Evolutionary conservation across 306 rosid genomes (phyloP).

Genomic region (Phaseolus lunatus): DNA sequence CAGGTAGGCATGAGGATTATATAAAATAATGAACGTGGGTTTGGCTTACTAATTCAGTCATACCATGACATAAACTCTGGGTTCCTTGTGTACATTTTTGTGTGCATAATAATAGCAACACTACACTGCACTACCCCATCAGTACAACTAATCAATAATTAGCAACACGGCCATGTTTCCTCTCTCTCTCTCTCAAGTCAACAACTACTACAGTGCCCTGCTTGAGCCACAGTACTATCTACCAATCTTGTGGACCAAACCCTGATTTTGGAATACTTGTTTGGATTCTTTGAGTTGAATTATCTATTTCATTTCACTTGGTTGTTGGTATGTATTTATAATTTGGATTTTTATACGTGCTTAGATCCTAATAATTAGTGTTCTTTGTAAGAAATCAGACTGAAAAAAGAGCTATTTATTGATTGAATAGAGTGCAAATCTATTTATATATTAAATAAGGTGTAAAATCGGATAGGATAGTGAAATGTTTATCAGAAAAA

Average conservation of each 20-base stretch:
- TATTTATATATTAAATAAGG: too few relatives aligned
- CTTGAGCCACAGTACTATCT: neutral
- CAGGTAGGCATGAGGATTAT: too few relatives aligned
- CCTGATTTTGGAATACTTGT: neutral
- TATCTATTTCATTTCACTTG: neutral
- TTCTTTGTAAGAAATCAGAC: neutral
- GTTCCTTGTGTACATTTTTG: conserved; percentile 20
- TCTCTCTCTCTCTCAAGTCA: conserved; percentile 30
- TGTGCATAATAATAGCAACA: neutral
- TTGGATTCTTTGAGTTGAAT: neutral
- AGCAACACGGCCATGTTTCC: neutral
- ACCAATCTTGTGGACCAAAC: neutral
- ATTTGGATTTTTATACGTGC: too few relatives aligned
- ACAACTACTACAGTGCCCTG: conserved; percentile 11
- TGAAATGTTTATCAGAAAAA: too few relatives aligned
- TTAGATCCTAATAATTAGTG: too few relatives aligned
- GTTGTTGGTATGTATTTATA: neutral
- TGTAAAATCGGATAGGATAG: too few relatives aligned
- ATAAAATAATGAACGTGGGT: conserved; percentile 5
- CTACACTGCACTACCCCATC: neutral
- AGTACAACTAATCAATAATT: neutral
- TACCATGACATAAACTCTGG: neutral
- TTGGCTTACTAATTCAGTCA: conserved; percentile 8
- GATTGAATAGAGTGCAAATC: neutral
- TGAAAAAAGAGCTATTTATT: too few relatives aligned